Base-by-base conservation (phyloP, 2,329 filamentous ascomycete species). In the Phyllosticta citribraziliensis region DNA sequence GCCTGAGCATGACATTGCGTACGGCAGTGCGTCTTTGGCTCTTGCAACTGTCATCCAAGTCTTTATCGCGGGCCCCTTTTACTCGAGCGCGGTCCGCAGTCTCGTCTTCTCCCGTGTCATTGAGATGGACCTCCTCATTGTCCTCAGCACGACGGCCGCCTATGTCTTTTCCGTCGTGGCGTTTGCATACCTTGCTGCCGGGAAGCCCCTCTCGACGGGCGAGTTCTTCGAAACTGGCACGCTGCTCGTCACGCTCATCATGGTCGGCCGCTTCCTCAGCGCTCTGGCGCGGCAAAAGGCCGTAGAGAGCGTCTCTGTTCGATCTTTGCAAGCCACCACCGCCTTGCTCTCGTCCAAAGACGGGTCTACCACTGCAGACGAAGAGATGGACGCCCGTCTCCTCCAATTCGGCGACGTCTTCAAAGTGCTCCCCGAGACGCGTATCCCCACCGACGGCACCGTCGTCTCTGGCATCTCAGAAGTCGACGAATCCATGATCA, bases 401-500 rank as follows among this genome's bases (percentile, higher is more conserved):
- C 78, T 93, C 1, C 87, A 93, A 65, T 87, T 87, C 63, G 86
- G 85, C 0, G 89, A 94, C 67, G 64, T 74, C 0, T 87, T 93
- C 74, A 82, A 80, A 52, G 80, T 89, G 2, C 66, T 75, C 0
- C 85, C 88, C 0, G 82, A 91, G 60, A 75, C 76, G 0, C 71
- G 71, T 0, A 76, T 91, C 5, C 81, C 84, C 0, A 92, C 89
- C 0, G 89, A 94, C 66, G 89, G 89, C 0, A 80, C 78, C 0
- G 80, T 93, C 0, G 64, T 86, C 0, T 73, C 74, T 1, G 89
- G 89, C 0, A 75, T 73, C 0, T 86, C 83, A 0, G 88, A 89
- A 62, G 79, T 91, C 0, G 82, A 93, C 67, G 89, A 93, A 69
- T 89, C 88, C 0, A 88, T 90, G 84, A 72, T 93, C 6, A 93